Evolutionary conservation across 805 yeast genomes (phyloP).

Genomic region (Lipomyces sp.): DNA sequence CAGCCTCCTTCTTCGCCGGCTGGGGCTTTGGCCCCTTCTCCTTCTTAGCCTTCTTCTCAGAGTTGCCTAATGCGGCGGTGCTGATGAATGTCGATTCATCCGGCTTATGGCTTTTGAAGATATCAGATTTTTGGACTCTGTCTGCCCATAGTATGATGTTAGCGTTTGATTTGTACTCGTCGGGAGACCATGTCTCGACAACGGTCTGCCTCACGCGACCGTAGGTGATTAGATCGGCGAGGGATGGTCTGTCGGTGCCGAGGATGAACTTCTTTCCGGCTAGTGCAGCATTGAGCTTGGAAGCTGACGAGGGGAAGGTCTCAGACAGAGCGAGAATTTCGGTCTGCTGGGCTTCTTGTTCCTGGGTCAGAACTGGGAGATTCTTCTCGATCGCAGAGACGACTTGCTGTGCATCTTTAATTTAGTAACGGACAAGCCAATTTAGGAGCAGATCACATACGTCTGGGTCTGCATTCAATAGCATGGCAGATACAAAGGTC

Average conservation of each 20-base stretch:
- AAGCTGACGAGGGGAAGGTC: slow-evolving; percentile 60
- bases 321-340: slow-evolving; percentile 80
- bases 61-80: slow-evolving; percentile 39
- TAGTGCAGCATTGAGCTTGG: slow-evolving; percentile 67
- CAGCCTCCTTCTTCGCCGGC: slow-evolving; percentile 53
- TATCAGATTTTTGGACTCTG: slow-evolving; percentile 68
- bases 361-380: slow-evolving; percentile 46
- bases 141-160: slow-evolving; percentile 94
- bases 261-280: slow-evolving; percentile 72
- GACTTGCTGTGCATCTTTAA: slow-evolving; percentile 21
- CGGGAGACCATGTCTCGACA: slow-evolving; percentile 61
- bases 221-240: slow-evolving; percentile 73
- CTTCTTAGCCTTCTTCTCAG: slow-evolving; percentile 52
- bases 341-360: slow-evolving; percentile 69
- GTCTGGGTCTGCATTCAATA: slow-evolving; percentile 30
- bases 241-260: slow-evolving; percentile 64
- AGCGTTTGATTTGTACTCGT: slow-evolving; percentile 67
- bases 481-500: slow-evolving; percentile 33
- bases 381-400: slow-evolving; percentile 26
- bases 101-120: slow-evolving; percentile 53
- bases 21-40: slow-evolving; percentile 56
- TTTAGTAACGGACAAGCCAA: background rate
- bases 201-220: slow-evolving; percentile 63
- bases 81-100: slow-evolving; percentile 44
- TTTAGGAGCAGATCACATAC: slow-evolving; percentile 12